Base-by-base conservation (phyloP, 257 asterid genomes). In the Cordia subcordata region DNA sequence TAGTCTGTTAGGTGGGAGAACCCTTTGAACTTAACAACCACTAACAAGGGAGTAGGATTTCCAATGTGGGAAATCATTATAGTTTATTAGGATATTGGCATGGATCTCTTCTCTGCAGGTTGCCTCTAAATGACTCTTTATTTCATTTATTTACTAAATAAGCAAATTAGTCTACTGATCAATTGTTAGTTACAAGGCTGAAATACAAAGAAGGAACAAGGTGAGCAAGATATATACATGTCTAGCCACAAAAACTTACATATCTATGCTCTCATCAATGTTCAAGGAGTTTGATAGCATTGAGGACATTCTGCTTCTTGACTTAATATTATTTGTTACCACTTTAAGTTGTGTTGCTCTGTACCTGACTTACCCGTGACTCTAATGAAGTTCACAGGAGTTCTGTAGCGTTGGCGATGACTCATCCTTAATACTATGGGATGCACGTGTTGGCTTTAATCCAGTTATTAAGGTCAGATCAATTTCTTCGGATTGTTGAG, bases 391-490 rank as follows among this genome's bases (percentile, higher is more conserved):
- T 72, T 85, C 95, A 15, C 94, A 89, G 92, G 96, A 93, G 66
- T 93, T 93, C 46, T 93, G 97, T 67, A 93, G 99, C 60, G 99
- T 93, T 71, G 99, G 99, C 57, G 95, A 93, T 73, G 99, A 93
- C 81, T 89, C 99, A 46, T 87, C 97, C 72, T 81, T 93, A 76
- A 93, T 89, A 69, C 71, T 93, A 42, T 93, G 99, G 99, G 99
- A 93, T 70, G 94, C 97, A 15, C 90, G 96, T 55, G 82, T 65
- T 54, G 96, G 94, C 47, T 71, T 18, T 65, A 73, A 55, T 77
- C 99, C 97, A 0, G 85, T 79, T 63, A 78, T 81, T 44, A 93
- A 85, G 97, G 97, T 93, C 19, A 67, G 83, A 65, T 60, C 64
- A 33, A 40, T 38, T 64, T 40, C 65, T 63, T 49, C 57, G 49